Evolutionary conservation across 345 rosid species (phyloP).

Genomic region (Cochlearia excelsa): DNA sequence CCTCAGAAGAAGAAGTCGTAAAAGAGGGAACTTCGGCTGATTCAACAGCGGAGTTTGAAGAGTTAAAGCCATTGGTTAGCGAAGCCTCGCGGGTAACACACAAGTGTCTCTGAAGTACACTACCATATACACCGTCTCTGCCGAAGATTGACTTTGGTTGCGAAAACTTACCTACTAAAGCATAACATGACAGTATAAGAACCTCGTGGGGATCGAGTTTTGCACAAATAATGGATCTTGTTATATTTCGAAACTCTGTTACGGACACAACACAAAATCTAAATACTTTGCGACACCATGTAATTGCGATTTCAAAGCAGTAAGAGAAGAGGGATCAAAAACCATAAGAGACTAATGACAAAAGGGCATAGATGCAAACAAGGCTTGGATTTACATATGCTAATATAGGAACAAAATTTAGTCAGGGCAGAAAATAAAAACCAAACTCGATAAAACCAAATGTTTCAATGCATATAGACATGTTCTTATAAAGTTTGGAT

Average conservation of each 20-base stretch:
- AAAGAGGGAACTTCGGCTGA: conserved; percentile 25
- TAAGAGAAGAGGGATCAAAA: not conserved
- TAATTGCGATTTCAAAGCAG: not conserved
- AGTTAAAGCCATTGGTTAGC: conserved; percentile 26
- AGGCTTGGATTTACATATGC: too few species aligned
- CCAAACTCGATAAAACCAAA: too few species aligned
- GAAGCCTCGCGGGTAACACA: conserved; percentile 25
- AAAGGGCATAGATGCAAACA: too few species aligned
- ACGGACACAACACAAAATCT: conserved; percentile 3
- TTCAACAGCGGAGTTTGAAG: conserved; percentile 28
- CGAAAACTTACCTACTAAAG: conserved; percentile 33
- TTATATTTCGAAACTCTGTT: not conserved
- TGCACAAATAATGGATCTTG: not conserved
- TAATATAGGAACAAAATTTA: not conserved
- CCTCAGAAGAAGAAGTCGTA: conserved; percentile 22
- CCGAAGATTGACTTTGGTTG: conserved; percentile 42
- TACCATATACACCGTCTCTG: conserved; percentile 32
- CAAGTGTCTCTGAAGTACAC: conserved; percentile 44
- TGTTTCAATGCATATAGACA: too few species aligned
- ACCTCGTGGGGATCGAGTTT: not conserved
- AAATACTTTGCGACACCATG: not conserved
- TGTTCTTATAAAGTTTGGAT: too few species aligned
- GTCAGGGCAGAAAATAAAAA: too few species aligned
- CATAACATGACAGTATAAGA: conserved; percentile 12
- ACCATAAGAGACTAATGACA: too few species aligned